A percentile compares a stretch with the other conserved stretches of the same genome.
Conservation (phyloP, 2,329 filamentous ascomycete genomes). For the Fusarium lyarnte region DNA sequence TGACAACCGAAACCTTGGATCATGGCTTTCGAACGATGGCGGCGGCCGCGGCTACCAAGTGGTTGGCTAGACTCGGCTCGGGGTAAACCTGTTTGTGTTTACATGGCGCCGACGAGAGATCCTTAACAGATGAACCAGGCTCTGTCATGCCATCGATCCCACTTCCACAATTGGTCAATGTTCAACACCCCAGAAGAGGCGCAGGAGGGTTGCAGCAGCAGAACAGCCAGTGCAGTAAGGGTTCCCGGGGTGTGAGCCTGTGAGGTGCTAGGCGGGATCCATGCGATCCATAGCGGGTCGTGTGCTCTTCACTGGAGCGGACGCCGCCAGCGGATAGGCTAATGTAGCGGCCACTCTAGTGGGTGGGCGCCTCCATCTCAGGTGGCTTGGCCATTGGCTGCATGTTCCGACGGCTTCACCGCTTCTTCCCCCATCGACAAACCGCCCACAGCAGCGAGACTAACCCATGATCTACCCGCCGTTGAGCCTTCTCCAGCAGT, state of each 20-base stretch:
- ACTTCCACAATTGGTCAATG: conserved; percentile 35
- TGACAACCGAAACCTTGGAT: conserved; percentile 11
- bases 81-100: conserved; percentile 28
- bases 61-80: conserved; percentile 12
- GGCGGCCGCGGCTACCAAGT: conserved; percentile 26
- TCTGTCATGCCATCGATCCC: background rate
- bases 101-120: background rate
- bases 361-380: conserved; percentile 38
- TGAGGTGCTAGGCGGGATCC: conserved; percentile 14
- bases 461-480: conserved; percentile 38
- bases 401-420: conserved; percentile 49
- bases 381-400: conserved; percentile 51
- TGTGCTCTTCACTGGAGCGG: conserved; percentile 26
- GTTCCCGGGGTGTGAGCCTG: conserved; percentile 17
- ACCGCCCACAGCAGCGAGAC: conserved; percentile 40
- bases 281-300: conserved; percentile 19
- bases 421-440: conserved; percentile 50
- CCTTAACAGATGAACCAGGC: conserved; percentile 17
- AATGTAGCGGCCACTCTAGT: conserved; percentile 38
- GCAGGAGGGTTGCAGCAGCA: conserved; percentile 37
- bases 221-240: conserved; percentile 4
- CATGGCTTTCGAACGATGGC: conserved; percentile 25
- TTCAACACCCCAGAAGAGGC: conserved; percentile 25
- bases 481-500: conserved; percentile 42
- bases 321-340: conserved; percentile 41